These are phyloP conservation scores for Neopestalotiopsis sp. DNA, from an alignment of 2,329 filamentous ascomycete genomes.

Conservation along the genomic window DNA sequence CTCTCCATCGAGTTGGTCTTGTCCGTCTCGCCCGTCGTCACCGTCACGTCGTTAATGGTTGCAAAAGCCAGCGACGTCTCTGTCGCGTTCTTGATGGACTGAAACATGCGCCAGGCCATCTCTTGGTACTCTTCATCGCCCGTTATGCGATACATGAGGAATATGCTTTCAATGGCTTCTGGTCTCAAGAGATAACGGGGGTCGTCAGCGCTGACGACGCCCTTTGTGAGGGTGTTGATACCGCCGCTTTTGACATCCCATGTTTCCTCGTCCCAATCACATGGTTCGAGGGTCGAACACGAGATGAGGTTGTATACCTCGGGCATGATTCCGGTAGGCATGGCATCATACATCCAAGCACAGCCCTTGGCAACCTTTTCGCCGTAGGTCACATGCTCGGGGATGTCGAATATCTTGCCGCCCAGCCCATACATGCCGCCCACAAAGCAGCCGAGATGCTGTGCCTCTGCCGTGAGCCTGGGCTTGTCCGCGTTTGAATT, in stretches of 20 bases:
- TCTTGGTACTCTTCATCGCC: conserved; percentile 53
- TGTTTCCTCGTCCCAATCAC: conserved; percentile 49
- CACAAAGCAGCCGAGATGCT: conserved; percentile 54
- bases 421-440: conserved; percentile 55
- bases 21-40: conserved; percentile 46
- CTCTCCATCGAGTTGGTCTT: conserved; percentile 52
- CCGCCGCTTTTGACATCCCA: conserved; percentile 30
- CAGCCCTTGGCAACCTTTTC: conserved; percentile 59
- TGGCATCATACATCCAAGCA: conserved; percentile 61
- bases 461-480: conserved; percentile 38
- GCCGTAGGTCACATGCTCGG: conserved; percentile 52
- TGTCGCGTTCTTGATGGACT: conserved; percentile 50
- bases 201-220: conserved; percentile 65
- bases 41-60: conserved; percentile 56
- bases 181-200: conserved; percentile 55
- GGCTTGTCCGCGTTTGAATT: conserved; percentile 32
- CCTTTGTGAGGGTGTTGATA: conserved; percentile 47
- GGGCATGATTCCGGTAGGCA: conserved; percentile 64
- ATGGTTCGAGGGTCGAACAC: conserved; percentile 43
- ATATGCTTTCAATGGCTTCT: conserved; percentile 60
- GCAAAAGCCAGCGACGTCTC: conserved; percentile 54
- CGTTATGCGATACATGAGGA: conserved; percentile 59
- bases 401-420: conserved; percentile 49
- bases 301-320: conserved; percentile 55
- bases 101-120: conserved; percentile 59